Base-by-base conservation (phyloP, 345 rosid genomes). In the Triadica sebifera region DNA sequence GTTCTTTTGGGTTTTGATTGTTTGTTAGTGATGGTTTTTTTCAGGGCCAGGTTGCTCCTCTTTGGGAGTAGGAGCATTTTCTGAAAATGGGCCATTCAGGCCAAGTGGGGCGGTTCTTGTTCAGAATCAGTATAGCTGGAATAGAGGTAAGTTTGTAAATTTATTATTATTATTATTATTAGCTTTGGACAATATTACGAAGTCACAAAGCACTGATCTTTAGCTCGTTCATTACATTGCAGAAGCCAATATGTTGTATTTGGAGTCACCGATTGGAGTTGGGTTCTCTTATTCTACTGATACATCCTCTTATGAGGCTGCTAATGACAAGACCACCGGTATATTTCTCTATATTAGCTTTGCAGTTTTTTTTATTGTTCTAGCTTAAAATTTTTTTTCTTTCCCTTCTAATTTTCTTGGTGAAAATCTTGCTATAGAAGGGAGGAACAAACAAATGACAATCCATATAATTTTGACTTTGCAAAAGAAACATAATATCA, bases 11-110 rank as follows among this genome's bases (percentile, higher is more conserved):
- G 12, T 71, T 12, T 41, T 71, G 65, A 62, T 46, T 19, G 10
- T 19, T 59, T 69, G 16, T 62, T 52, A 47, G 19, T 65, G 63
- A 51, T 64, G 4, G 34, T 29, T 29, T 67, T 20, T 13, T 79
- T 64, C 81, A 90, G 94, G 94, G 70, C 99, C 99, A n/a, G 99
- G 99, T 17, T 95, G 99, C 68, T 95, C 99, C 72, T 95, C 99
- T 58, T 73, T 95, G 63, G 99, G 99, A 64, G 96, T 93, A 68
- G 99, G 99, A 56, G 99, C 98, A 72, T 95, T 95, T 75, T 90
- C 96, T 53, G 99, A 95, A 69, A 91, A 93, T 65, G 99, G 99
- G 8, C 99, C 99, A 6, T 95, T 95, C 76, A 90, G 99, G 84
- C 99, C 99, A 8, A 89, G 89, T 58, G 96, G 98, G n/a, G 69